These are phyloP conservation scores for Borealophlyctis nickersoniae DNA, from an alignment of 192 early-diverging fungal species.

Conservation along the genomic window DNA sequence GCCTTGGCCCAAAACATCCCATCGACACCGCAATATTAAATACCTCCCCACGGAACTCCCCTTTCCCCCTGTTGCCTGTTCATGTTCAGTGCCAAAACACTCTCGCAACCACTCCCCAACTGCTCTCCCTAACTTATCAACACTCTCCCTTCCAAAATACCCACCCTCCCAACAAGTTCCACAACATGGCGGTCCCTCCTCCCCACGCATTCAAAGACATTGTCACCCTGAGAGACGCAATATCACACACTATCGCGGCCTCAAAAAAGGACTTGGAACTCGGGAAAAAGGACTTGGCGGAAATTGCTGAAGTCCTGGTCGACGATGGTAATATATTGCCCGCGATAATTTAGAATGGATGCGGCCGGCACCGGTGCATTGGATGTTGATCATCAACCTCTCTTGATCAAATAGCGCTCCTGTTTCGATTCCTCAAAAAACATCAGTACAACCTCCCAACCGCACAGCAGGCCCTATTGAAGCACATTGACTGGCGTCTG, in stretches of 20 bases:
- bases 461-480: slow-evolving; percentile 15
- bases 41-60: too few relatives aligned
- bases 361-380: slow-evolving; percentile 5
- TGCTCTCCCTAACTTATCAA: too few relatives aligned
- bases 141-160: too few relatives aligned
- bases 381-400: slow-evolving; percentile 5
- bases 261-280: slow-evolving; percentile 28
- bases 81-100: not conserved
- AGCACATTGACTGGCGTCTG: slow-evolving; percentile 43
- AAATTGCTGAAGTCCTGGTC: slow-evolving; percentile 25
- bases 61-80: too few relatives aligned
- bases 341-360: too few relatives aligned
- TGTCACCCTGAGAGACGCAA: slow-evolving; percentile 1
- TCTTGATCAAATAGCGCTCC: slow-evolving; percentile 21
- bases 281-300: slow-evolving; percentile 19
- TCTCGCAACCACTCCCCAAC: too few relatives aligned
- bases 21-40: too few relatives aligned
- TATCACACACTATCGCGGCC: slow-evolving; percentile 18
- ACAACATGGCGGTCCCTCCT: slow-evolving; percentile 4
- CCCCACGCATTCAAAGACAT: slow-evolving; percentile 13
- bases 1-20: too few relatives aligned
- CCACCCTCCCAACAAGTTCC: slow-evolving; percentile 11
- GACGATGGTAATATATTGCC: slow-evolving; percentile 35
- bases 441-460: slow-evolving; percentile 12
- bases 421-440: slow-evolving; percentile 39